Evolutionary conservation across 495 filamentous ascomycete species (phyloP).

Genomic region (Bacidia rubella): DNA sequence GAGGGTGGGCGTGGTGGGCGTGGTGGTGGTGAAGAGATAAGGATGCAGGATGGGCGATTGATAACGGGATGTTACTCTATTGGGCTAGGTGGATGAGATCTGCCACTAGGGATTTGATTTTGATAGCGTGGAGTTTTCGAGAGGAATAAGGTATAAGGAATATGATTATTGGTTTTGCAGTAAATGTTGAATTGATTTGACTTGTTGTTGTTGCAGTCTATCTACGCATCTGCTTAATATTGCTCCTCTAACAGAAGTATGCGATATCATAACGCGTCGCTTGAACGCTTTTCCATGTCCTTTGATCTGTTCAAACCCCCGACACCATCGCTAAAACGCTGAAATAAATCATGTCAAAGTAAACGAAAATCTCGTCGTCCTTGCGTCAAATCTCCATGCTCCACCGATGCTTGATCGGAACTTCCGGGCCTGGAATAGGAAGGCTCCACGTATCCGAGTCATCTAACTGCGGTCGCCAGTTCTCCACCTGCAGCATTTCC

Average conservation of each 20-base stretch:
- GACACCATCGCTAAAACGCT: constrained; percentile 9
- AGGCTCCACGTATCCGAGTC: background rate
- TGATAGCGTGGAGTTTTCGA: too few species aligned
- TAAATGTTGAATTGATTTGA: too few species aligned
- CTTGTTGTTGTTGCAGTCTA: too few species aligned
- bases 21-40: background rate
- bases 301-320: background rate
- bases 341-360: background rate
- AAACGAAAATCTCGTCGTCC: background rate
- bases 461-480: constrained; percentile 4
- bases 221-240: too few species aligned
- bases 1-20: background rate
- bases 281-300: background rate
- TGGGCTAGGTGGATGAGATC: background rate
- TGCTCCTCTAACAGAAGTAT: too few species aligned
- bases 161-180: too few species aligned
- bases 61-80: background rate
- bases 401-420: constrained; percentile 9
- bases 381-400: constrained; percentile 13
- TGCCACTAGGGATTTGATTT: too few species aligned
- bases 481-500: constrained; percentile 7
- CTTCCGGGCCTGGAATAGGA: background rate
- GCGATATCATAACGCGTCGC: constrained; percentile 2
- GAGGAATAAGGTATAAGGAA: too few species aligned
- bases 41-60: background rate